Base-by-base conservation (phyloP, 208 protist genomes). In the Leishmania arabica region DNA sequence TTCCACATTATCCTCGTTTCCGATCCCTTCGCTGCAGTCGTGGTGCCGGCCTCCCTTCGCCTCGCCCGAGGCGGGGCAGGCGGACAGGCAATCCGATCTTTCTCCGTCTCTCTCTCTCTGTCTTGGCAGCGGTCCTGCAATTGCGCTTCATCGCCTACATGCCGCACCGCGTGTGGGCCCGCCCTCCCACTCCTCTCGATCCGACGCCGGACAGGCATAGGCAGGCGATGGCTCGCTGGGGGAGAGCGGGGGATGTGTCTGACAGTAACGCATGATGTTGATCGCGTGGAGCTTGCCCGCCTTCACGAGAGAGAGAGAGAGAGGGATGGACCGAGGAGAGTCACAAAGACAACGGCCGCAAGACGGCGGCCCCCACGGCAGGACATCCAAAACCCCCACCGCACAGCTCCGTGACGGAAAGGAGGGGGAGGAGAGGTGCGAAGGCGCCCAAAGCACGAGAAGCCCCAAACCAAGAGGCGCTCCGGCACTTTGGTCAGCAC, bases 181-280 rank as follows among this genome's bases (percentile, higher is more conserved):
- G 51, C 17, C 56, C 56, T 31, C 56, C 27, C 24, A 2, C 56
- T 19, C 51, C 51, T 19, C 51, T 54, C 13, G 65, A 34, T 49
- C 47, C 72, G 72, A 83, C 65, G n/a, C n/a, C n/a, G 34, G 15
- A 49, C 47, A 78, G 40, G 60, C 53, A 75, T 58, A 73, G 15
- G 49, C 45, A 17, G 1, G 40, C 42, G 24, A 24, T 65, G 1
- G 6, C 15, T 70, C n/a, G 65, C 37, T 70, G 37, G 19, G 65
- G 65, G 64, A 42, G 31, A 70, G 24, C 9, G 51, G 24, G 19
- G 56, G 24, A 11, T 62, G 56, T n/a, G 6, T 31, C 56, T 62
- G 56, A n/a, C 8, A 15, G 24, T 62, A 3, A n/a, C 6, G 2
- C 56, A n/a, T 62, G 56, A 31, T 31, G 24, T 62, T 31, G 56